A percentile compares a stretch with the other conserved stretches of the same genome.
Conservation (phyloP, 2,329 filamentous ascomycete species). For the Graphilbum sp. region DNA sequence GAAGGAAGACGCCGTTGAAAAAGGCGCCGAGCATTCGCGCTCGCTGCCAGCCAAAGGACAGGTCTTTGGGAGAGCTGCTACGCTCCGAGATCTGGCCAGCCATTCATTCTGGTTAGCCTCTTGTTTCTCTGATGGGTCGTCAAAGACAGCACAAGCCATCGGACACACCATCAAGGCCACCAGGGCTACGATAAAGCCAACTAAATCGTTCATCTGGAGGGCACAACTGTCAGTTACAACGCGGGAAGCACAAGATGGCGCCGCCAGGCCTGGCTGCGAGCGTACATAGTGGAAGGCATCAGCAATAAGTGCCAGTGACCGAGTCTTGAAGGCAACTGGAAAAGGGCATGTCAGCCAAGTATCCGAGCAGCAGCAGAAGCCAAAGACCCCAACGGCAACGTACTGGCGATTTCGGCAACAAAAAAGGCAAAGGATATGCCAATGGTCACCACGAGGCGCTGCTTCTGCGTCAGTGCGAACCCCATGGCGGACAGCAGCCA, state of each 20-base stretch:
- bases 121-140: no score
- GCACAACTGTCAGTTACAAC: conserved; percentile 48
- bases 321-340: conserved; percentile 50
- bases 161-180: conserved; percentile 39
- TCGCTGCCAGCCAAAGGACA: conserved; percentile 64
- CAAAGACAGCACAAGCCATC: no score
- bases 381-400: conserved; percentile 4
- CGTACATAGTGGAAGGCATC: conserved; percentile 63
- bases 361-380: neutral
- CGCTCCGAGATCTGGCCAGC: conserved; percentile 37
- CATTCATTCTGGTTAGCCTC: neutral
- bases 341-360: neutral
- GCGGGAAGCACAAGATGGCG: neutral
- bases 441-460: conserved; percentile 30
- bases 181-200: conserved; percentile 52
- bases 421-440: conserved; percentile 34
- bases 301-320: conserved; percentile 54
- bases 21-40: conserved; percentile 60
- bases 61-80: conserved; percentile 35
- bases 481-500: no score
- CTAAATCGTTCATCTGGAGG: conserved; percentile 51
- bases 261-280: no score
- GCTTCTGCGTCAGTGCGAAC: conserved; percentile 22
- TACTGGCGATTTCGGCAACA: conserved; percentile 31
- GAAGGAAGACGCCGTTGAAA: conserved; percentile 63